phyloP scores from a whole-genome alignment of 1,284 basidiomycete species.

The Cronartium quercuum region DNA sequence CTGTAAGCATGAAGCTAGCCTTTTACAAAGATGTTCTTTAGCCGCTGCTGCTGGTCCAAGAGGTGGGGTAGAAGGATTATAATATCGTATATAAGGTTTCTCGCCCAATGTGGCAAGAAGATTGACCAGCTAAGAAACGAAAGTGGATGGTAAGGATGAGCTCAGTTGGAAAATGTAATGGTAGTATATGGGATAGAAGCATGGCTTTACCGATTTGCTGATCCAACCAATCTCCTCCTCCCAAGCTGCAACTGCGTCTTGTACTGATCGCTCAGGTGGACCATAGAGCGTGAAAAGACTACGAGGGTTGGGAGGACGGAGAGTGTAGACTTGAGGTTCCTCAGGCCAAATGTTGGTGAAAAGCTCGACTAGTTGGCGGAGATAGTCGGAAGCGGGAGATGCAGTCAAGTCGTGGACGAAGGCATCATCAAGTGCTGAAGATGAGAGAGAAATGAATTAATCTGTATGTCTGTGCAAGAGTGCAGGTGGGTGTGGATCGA shows the following conservation, averaged over 20 bases:
- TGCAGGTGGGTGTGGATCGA: background rate
- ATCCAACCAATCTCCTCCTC: slow-evolving; percentile 75
- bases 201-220: slow-evolving; percentile 47
- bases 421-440: slow-evolving; percentile 26
- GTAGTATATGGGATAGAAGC: background rate
- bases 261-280: slow-evolving; percentile 60
- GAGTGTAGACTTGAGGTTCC: slow-evolving; percentile 74
- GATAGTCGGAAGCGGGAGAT: slow-evolving; percentile 24
- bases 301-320: slow-evolving; percentile 61
- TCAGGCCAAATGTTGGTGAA: slow-evolving; percentile 44
- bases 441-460: background rate
- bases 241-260: slow-evolving; percentile 60
- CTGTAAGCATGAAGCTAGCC: slow-evolving; percentile 77
- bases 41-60: slow-evolving; percentile 67
- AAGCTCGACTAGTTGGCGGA: slow-evolving; percentile 29
- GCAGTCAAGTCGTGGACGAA: slow-evolving; percentile 21
- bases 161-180: background rate
- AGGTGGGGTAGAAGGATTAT: slow-evolving; percentile 74
- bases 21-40: slow-evolving; percentile 60
- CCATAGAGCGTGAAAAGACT: slow-evolving; percentile 77
- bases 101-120: slow-evolving; percentile 87
- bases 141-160: background rate
- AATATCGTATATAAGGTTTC: slow-evolving; percentile 90
- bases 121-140: slow-evolving; percentile 59
- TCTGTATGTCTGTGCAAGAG: slow-evolving; percentile 8